Evolutionary conservation across 345 rosid species (phyloP).

Genomic region (Eutrema heterophyllum): DNA sequence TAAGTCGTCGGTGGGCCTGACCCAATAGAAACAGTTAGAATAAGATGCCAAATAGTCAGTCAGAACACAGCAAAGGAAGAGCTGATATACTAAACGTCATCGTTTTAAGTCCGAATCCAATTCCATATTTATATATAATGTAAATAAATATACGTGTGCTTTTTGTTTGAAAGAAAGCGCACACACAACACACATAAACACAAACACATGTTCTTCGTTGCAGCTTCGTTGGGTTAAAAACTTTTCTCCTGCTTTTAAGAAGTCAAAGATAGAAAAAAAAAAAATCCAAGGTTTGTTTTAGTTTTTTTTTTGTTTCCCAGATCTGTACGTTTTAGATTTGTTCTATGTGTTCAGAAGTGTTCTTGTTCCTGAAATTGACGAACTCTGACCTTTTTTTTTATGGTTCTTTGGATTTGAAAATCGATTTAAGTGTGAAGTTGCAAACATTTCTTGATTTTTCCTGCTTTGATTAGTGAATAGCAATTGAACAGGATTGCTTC

Average conservation of each 20-base stretch:
- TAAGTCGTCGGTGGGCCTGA: constrained; percentile 29
- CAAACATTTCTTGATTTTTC: not conserved
- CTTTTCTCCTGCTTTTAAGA: constrained; percentile 11
- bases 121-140: constrained; percentile 12
- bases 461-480: not conserved
- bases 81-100: constrained; percentile 13
- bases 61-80: not conserved
- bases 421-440: not conserved
- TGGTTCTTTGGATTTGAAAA: not conserved
- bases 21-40: constrained; percentile 11
- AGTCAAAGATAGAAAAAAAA: constrained; percentile 16
- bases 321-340: constrained; percentile 20
- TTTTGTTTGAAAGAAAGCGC: constrained; percentile 18
- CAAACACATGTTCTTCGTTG: constrained; percentile 30
- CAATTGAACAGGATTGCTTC: not conserved
- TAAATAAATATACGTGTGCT: constrained; percentile 8
- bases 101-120: constrained; percentile 28
- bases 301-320: not conserved
- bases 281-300: constrained; percentile 12
- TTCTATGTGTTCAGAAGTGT: not conserved
- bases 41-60: constrained; percentile 28
- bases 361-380: not conserved
- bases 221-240: constrained; percentile 22
- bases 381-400: not conserved
- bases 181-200: not conserved